Conservation (phyloP, 306 rosid species). For the Pyrus pyrifolia region DNA sequence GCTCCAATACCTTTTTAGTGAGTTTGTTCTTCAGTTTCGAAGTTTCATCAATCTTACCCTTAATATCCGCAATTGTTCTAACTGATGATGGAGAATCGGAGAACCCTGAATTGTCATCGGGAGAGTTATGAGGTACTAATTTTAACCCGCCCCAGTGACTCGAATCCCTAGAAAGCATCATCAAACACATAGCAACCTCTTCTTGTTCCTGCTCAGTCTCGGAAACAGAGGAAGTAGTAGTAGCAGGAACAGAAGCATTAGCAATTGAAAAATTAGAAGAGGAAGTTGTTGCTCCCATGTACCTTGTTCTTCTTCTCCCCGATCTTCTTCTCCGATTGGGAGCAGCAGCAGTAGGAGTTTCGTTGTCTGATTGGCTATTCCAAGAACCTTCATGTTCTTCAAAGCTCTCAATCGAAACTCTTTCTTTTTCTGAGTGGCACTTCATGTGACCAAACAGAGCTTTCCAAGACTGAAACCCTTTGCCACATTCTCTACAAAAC, state of each 20-base stretch:
- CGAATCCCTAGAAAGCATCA: slow-evolving; percentile 74
- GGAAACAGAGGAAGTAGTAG: slow-evolving; percentile 49
- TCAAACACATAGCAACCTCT: slow-evolving; percentile 84
- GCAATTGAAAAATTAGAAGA: slow-evolving; percentile 37
- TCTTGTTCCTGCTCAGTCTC: slow-evolving; percentile 79
- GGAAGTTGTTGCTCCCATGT: slow-evolving; percentile 20
- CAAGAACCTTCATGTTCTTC: slow-evolving; percentile 70
- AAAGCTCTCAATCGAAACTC: slow-evolving; percentile 14
- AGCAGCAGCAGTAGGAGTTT: slow-evolving; percentile 25
- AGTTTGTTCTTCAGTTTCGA: slow-evolving; percentile 22
- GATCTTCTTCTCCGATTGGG: slow-evolving; percentile 54
- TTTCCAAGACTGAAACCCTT: slow-evolving; percentile 69
- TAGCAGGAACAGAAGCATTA: background rate
- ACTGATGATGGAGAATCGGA: slow-evolving; percentile 38
- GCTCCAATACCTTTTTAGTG: slow-evolving; percentile 20
- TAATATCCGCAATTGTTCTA: slow-evolving; percentile 28
- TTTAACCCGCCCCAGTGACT: slow-evolving; percentile 47
- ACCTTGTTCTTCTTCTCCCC: slow-evolving; percentile 54
- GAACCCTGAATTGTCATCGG: slow-evolving; percentile 51
- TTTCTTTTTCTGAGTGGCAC: slow-evolving; percentile 67
- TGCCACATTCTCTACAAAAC: slow-evolving; percentile 84
- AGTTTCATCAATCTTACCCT: slow-evolving; percentile 10
- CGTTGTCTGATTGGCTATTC: slow-evolving; percentile 66
- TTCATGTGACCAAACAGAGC: slow-evolving; percentile 91
- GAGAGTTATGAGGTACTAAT: slow-evolving; percentile 40